Base-by-base conservation (phyloP, 1,139 yeast genomes). In the Pneumocystis murina region DNA sequence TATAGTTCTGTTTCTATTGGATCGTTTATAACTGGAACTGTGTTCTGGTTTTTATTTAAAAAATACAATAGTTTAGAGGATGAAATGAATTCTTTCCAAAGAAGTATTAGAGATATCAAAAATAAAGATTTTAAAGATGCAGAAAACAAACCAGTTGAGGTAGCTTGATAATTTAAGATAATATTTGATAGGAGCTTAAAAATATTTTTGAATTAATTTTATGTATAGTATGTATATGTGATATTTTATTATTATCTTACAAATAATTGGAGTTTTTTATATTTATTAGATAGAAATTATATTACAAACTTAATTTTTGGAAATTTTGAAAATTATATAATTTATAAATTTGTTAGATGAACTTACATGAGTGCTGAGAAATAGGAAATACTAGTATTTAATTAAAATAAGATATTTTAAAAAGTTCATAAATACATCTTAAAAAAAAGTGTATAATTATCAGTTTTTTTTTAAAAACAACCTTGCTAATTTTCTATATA, bases 1-100 rank as follows among this genome's bases (percentile, higher is more conserved):
- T 86, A 82, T 75, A 76, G 82, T 61, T 86, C 86, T 65, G 78
- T 86, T 68, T 85, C 84, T 16, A 75, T 79, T 61, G 77, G 86
- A 28, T 79, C 86, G 70, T 76, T 82, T 71, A 70, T 83, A 68
- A 83, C 85, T 38, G 91, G 90, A 59, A 68, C 77, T 65, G 65
- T 78, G 55, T 86, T 86, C 82, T 85, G 86, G 86, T 61, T 82
- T 69, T 70, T 77, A 65, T 86, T 83, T 82, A 74, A 76, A 60
- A 78, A 78, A 68, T 82, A 80, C 74, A 84, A 85, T 72, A 73
- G 75, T 55, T 76, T 75, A 66, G 89, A 84, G 74, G 87, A 84
- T 67, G 82, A 78, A 68, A 78, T 82, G 76, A 84, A 85, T 24
- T 73, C 77, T 76, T 62, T 76, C 84, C 72, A 87, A 84, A 66